A percentile compares a stretch with the other conserved stretches of the same genome.
These are phyloP conservation scores for Aspergillus sclerotialis DNA, from an alignment of 2,329 filamentous ascomycete species.

Conservation along the genomic window DNA sequence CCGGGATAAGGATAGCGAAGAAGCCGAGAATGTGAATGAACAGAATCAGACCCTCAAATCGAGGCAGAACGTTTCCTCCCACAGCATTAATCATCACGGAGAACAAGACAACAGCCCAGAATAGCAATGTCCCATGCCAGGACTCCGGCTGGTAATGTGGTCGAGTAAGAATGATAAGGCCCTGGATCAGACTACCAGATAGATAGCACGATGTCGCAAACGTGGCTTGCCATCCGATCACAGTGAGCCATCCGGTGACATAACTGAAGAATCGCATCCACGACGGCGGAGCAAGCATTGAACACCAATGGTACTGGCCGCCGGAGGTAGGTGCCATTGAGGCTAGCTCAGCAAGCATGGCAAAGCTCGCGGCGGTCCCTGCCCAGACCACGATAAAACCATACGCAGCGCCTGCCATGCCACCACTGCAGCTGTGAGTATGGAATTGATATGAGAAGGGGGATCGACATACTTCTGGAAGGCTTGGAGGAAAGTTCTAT, in stretches of 20 bases:
- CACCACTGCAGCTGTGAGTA: constrained; percentile 18
- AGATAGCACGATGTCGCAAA: constrained; percentile 31
- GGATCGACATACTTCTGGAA: constrained; percentile 13
- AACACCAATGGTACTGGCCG: constrained; percentile 36
- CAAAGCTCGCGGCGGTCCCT: constrained; percentile 19
- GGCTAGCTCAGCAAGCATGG: constrained; percentile 23
- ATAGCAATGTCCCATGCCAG: constrained; percentile 46
- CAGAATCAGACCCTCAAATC: constrained; percentile 43
- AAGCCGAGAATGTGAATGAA: constrained; percentile 48
- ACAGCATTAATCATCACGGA: constrained; percentile 38
- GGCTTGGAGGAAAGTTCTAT: constrained; percentile 13
- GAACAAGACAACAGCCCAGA: constrained; percentile 37
- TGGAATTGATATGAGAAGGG: background rate
- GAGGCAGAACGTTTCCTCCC: constrained; percentile 36
- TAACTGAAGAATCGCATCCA: constrained; percentile 34
- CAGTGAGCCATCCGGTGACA: constrained; percentile 35
- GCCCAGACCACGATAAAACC: constrained; percentile 27
- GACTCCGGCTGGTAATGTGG: constrained; percentile 28
- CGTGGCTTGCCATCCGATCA: constrained; percentile 39
- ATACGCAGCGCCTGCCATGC: constrained; percentile 26
- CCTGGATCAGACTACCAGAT: constrained; percentile 28
- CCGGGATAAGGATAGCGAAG: constrained; percentile 45
- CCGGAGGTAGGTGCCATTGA: constrained; percentile 30
- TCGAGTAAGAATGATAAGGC: constrained; percentile 31
- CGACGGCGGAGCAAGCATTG: constrained; percentile 31